Conservation (phyloP, 1,139 yeast species). For the Blastobotrys serpentis region DNA sequence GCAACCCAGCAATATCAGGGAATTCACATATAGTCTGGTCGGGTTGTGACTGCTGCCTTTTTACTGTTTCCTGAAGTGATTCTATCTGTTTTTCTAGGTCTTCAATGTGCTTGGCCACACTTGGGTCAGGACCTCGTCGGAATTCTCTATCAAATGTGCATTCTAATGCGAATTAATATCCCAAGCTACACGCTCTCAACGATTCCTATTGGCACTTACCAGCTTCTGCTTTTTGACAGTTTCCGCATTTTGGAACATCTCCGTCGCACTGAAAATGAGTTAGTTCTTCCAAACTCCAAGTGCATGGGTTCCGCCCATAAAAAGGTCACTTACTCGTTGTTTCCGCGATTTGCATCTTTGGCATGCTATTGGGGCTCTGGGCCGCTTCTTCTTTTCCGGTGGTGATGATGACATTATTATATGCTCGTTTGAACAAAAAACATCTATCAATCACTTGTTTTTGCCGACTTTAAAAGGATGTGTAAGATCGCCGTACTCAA, state of each 20-base stretch:
- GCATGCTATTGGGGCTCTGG: slow-evolving; percentile 22
- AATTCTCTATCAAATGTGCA: slow-evolving; percentile 17
- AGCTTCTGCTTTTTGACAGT: slow-evolving; percentile 15
- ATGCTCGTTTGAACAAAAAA: too few relatives aligned
- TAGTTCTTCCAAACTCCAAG: too few relatives aligned
- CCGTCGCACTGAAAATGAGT: slow-evolving; percentile 17
- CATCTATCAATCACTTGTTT: too few relatives aligned
- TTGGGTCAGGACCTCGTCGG: slow-evolving; percentile 6
- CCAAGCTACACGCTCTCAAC: too few relatives aligned
- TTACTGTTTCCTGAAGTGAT: slow-evolving; percentile 8
- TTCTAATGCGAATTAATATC: slow-evolving; percentile 10
- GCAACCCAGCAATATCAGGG: slow-evolving; percentile 10
- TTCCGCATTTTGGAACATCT: slow-evolving; percentile 16
- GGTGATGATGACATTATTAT: slow-evolving; percentile 2
- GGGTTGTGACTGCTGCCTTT: neutral
- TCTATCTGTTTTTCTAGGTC: slow-evolving; percentile 15
- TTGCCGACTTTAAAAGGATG: too few relatives aligned
- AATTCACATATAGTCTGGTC: slow-evolving; percentile 1
- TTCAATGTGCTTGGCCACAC: slow-evolving; percentile 15
- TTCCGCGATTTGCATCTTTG: slow-evolving; percentile 21
- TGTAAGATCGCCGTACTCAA: neutral
- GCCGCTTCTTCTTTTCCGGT: slow-evolving; percentile 14
- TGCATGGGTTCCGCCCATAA: too few relatives aligned
- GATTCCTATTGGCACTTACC: slow-evolving; percentile 14
- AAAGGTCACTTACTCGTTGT: slow-evolving; percentile 17